Percentiles rank a stretch among this genome's conserved stretches.
phyloP scores from a whole-genome alignment of 2,329 filamentous ascomycete species.

The Juglanconis sp. region DNA sequence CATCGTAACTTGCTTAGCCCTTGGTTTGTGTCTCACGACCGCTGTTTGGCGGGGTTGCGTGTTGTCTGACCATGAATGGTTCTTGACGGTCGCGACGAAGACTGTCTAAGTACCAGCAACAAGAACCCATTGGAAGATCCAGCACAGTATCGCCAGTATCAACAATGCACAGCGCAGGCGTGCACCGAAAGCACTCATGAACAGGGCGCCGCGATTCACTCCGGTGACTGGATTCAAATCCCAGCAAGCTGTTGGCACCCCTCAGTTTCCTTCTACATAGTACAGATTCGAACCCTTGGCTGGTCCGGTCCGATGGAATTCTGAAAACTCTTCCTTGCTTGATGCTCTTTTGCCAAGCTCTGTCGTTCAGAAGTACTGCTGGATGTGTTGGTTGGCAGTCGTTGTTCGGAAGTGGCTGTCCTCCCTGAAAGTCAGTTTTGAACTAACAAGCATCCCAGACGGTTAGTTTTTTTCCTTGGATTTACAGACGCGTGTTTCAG shows the following conservation, averaged over 20 bases:
- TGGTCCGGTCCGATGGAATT: neutral
- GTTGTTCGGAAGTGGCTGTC: neutral
- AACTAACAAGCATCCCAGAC: neutral
- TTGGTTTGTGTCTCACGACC: slow-evolving; percentile 10
- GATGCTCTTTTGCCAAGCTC: neutral
- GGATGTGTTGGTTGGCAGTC: neutral
- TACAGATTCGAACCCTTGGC: too few relatives aligned
- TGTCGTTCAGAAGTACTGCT: neutral
- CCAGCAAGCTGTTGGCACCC: neutral
- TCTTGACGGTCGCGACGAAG: neutral
- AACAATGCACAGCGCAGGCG: neutral
- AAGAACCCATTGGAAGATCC: neutral
- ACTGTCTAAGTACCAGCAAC: neutral
- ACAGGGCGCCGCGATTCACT: neutral
- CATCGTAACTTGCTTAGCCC: neutral
- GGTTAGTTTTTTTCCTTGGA: neutral
- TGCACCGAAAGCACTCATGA: neutral
- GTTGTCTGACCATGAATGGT: slow-evolving; percentile 1
- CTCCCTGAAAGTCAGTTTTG: neutral
- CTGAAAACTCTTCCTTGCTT: neutral
- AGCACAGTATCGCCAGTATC: neutral
- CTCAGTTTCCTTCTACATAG: neutral
- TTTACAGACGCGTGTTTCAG: slow-evolving; percentile 7
- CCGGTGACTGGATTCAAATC: neutral
- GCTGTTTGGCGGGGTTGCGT: slow-evolving; percentile 13